Conservation (phyloP, 139 green algal species). For the Picochlorum sp. region DNA sequence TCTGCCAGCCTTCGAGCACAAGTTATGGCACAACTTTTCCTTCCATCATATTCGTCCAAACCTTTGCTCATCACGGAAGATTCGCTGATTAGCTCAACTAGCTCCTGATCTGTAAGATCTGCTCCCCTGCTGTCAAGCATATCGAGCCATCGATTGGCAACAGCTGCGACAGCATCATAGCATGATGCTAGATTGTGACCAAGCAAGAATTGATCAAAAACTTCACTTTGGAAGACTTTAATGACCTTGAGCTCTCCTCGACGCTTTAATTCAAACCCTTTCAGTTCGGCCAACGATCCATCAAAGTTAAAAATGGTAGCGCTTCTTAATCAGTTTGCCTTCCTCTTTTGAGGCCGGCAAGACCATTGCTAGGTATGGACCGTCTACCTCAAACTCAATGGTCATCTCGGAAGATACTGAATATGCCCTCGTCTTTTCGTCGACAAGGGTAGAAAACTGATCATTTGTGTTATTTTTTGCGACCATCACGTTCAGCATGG, state of each 20-base stretch:
- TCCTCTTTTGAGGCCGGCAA: conserved; percentile 93
- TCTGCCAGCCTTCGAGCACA: conserved; percentile 73
- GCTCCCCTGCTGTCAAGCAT: conserved; percentile 86
- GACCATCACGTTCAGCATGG: conserved; percentile 96
- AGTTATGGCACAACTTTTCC: conserved; percentile 86
- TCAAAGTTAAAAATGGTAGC: conserved; percentile 96
- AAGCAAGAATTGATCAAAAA: conserved; percentile 91
- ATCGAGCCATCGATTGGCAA: conserved; percentile 95
- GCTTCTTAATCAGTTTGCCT: conserved; percentile 98
- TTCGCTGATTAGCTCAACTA: conserved; percentile 89
- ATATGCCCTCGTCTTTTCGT: conserved; percentile 55
- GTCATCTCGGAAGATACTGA: conserved; percentile 75
- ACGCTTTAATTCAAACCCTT: conserved; percentile 94
- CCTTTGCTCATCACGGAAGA: conserved; percentile 91
- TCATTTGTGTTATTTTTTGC: conserved; percentile 92
- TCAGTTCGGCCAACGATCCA: conserved; percentile 88
- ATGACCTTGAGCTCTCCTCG: conserved; percentile 98
- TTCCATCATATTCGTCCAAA: conserved; percentile 88
- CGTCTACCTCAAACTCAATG: conserved; percentile 97
- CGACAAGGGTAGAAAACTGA: conserved; percentile 61
- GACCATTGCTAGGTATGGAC: conserved; percentile 89
- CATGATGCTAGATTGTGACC: conserved; percentile 77
- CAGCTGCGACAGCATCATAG: conserved; percentile 80
- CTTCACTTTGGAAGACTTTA: conserved; percentile 86
- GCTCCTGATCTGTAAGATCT: conserved; percentile 81